phyloP scores from a whole-genome alignment of 108 stramenopile genomes.

The Pseudonitzschia delicatissima region DNA sequence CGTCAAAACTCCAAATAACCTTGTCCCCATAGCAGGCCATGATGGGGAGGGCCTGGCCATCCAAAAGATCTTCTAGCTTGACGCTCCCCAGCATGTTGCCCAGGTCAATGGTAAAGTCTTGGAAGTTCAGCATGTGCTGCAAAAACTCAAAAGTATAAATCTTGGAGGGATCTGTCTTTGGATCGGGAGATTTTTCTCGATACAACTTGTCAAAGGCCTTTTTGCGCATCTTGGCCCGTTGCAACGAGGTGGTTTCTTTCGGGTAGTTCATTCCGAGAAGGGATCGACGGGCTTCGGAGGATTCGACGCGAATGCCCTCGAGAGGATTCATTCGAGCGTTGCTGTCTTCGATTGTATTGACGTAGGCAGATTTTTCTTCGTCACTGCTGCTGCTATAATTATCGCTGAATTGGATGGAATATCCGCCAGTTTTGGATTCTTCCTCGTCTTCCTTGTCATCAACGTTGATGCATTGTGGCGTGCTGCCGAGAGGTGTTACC shows the following conservation, averaged over 20 bases:
- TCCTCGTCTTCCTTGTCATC: slow-evolving; percentile 20
- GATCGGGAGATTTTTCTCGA: slow-evolving; percentile 14
- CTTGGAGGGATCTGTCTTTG: slow-evolving; percentile 43
- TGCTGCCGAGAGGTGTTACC: slow-evolving; percentile 70
- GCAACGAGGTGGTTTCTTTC: slow-evolving; percentile 37
- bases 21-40: slow-evolving; percentile 36
- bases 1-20: slow-evolving; percentile 73
- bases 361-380: too few relatives aligned
- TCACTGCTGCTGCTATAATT: not conserved
- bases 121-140: slow-evolving; percentile 79
- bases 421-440: too few relatives aligned
- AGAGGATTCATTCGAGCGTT: slow-evolving; percentile 15
- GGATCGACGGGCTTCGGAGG: slow-evolving; percentile 12
- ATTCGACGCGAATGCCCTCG: slow-evolving; percentile 21
- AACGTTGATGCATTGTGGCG: slow-evolving; percentile 65
- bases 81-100: slow-evolving; percentile 62
- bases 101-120: slow-evolving; percentile 68
- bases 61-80: slow-evolving; percentile 45
- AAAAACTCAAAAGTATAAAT: slow-evolving; percentile 87
- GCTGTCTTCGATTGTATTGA: slow-evolving; percentile 3
- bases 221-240: slow-evolving; percentile 57
- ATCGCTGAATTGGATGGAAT: too few relatives aligned
- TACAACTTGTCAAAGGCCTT: slow-evolving; percentile 71
- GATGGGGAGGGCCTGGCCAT: slow-evolving; percentile 73
- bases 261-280: slow-evolving; percentile 34